Percentiles rank a stretch among this genome's conserved stretches.
phyloP scores from a whole-genome alignment of 331 rosid genomes.

The Ulmus americana region DNA sequence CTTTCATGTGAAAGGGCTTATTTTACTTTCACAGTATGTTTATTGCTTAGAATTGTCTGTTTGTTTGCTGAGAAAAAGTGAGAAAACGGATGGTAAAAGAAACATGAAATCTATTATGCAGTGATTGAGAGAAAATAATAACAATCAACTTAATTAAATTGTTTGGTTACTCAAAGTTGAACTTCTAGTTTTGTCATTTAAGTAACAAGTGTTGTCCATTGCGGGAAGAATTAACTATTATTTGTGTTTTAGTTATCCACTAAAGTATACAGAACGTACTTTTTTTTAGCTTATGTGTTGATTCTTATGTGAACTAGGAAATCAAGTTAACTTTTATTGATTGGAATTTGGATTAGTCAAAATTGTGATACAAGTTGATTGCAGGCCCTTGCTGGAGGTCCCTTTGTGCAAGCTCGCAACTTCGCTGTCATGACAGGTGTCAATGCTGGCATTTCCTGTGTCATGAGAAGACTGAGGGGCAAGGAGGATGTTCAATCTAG shows the following conservation, averaged over 20 bases:
- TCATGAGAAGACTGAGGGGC: conserved; percentile 87
- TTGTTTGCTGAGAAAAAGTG: neutral
- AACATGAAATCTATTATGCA: neutral
- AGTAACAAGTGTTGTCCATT: neutral
- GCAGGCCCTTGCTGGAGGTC: conserved; percentile 93
- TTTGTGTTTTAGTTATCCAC: neutral
- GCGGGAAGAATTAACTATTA: neutral
- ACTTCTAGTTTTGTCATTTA: neutral
- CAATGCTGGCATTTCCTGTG: conserved; percentile 87
- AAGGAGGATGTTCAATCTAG: conserved; percentile 92
- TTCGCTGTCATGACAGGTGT: conserved; percentile 98
- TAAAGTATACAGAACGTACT: too few relatives aligned
- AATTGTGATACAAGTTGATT: neutral
- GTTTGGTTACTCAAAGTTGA: neutral
- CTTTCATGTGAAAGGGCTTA: neutral
- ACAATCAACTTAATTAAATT: neutral
- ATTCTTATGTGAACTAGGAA: neutral
- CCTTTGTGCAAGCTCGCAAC: conserved; percentile 86
- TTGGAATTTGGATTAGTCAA: neutral
- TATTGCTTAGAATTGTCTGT: too few relatives aligned
- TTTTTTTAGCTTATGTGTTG: too few relatives aligned
- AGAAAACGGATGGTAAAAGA: neutral
- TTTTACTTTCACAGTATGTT: too few relatives aligned
- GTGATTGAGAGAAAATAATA: neutral
- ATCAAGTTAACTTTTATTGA: neutral